phyloP scores from a whole-genome alignment of 1,139 yeast species.

The Lodderomyces metapsilosis region DNA sequence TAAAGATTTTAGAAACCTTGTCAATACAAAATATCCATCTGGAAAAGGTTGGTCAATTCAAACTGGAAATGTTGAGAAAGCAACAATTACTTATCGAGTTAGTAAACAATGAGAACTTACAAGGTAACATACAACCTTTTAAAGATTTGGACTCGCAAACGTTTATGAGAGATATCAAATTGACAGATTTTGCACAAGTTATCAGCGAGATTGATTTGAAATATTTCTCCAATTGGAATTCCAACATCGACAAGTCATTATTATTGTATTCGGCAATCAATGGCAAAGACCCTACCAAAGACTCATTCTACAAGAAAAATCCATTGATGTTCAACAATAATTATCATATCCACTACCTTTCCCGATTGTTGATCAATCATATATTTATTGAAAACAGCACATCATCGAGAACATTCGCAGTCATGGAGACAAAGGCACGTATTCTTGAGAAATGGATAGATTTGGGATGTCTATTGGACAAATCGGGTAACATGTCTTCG shows the following conservation, averaged over 20 bases:
- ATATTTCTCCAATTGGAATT: slow-evolving; percentile 69
- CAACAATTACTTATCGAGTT: slow-evolving; percentile 37
- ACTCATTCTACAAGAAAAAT: slow-evolving; percentile 41
- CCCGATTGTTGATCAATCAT: slow-evolving; percentile 70
- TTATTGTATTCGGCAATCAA: slow-evolving; percentile 31
- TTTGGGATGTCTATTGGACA: slow-evolving; percentile 75
- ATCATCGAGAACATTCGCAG: slow-evolving; percentile 17
- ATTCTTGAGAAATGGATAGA: slow-evolving; percentile 82
- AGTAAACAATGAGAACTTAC: slow-evolving; percentile 21
- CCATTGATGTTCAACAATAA: slow-evolving; percentile 65
- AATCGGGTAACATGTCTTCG: slow-evolving; percentile 88
- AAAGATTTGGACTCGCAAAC: slow-evolving; percentile 33
- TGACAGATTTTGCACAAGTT: slow-evolving; percentile 52
- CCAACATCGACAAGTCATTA: slow-evolving; percentile 52
- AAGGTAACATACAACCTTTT: slow-evolving; percentile 24
- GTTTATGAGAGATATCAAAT: slow-evolving; percentile 43
- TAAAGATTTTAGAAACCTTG: slow-evolving; percentile 33
- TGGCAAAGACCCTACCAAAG: slow-evolving; percentile 16
- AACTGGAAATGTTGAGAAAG: slow-evolving; percentile 30
- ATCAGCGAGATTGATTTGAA: slow-evolving; percentile 57
- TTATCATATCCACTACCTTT: slow-evolving; percentile 71
- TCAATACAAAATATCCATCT: slow-evolving; percentile 12
- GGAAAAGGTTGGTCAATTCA: slow-evolving; percentile 21
- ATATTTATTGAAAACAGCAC: slow-evolving; percentile 49
- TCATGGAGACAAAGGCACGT: slow-evolving; percentile 55